Base-by-base conservation (phyloP, 768 basidiomycete genomes). In the Fibroporia radiculosa region DNA sequence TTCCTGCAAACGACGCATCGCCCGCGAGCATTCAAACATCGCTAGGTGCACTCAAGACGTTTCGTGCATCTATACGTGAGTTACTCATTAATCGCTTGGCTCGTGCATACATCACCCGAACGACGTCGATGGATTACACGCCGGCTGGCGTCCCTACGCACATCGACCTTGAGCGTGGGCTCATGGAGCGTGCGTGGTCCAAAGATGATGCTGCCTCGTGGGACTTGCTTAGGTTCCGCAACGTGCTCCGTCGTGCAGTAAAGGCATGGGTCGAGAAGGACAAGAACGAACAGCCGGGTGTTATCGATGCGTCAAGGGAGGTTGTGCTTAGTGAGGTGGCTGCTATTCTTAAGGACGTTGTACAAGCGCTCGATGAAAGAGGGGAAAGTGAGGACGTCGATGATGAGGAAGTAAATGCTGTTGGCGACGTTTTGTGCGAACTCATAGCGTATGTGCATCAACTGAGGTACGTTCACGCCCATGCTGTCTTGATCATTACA, bases 171-270 rank as follows among this genome's bases (percentile, higher is more conserved):
- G 80, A 78, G 45, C 66, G 66, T 33, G 80, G 80, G 14, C 59
- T 85, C 47, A 74, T 86, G 73, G 82, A 85, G 53, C 72, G 74
- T 2, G 84, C 82, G 0, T 87, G 82, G 83, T 71, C 81, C 1
- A 80, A 77, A 54, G 76, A 84, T 33, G 82, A 84, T 11, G 41
- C 68, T 23, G 74, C 73, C 25, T 77, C 77, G 3, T 87, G 85
- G 79, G 83, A 84, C 42, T 71, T 82, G 11, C 69, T 70, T 3
- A 66, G 74, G 22, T 66, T 85, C 10, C 79, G 80, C 1, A 68
- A 67, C 34, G 63, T 74, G 35, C 56, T 87, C 14, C 70, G 72
- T 26, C 69, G 68, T 23, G 77, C 80, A 18, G 67, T 80, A 1
- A 68, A 70, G 35, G 72, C 71, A 8, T 88, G 86, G 86, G 70